phyloP scores from a whole-genome alignment of 768 basidiomycete species.

The Phylloporus arenicola region DNA sequence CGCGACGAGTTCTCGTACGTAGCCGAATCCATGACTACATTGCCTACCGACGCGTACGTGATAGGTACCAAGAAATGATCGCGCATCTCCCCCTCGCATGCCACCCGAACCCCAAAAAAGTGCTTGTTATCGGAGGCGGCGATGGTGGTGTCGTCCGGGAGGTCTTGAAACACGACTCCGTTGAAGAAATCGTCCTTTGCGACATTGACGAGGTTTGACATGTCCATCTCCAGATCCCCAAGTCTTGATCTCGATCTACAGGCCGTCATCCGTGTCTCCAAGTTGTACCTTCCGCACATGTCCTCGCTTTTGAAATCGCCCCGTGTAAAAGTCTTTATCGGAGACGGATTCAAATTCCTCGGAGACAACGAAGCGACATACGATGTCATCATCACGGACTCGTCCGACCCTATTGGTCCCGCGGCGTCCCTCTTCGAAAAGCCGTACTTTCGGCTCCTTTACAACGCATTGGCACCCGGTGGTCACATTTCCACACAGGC shows the following conservation, averaged over 20 bases:
- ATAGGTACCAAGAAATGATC: slow-evolving; percentile 98
- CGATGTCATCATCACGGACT: slow-evolving; percentile 98
- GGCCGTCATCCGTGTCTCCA: slow-evolving; percentile 95
- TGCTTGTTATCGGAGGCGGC: slow-evolving; percentile 96
- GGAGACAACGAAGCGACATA: slow-evolving; percentile 80
- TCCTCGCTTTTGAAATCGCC: slow-evolving; percentile 72
- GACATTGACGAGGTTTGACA: slow-evolving; percentile 87
- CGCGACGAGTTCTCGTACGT: slow-evolving; percentile 97
- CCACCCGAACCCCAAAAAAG: slow-evolving; percentile 93
- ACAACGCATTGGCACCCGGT: slow-evolving; percentile 83
- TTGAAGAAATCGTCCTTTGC: slow-evolving; percentile 90
- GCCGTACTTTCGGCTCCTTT: slow-evolving; percentile 92
- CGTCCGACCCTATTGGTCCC: slow-evolving; percentile 95
- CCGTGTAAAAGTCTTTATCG: slow-evolving; percentile 79
- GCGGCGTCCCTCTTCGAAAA: slow-evolving; percentile 93
- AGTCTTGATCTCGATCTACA: slow-evolving; percentile 23
- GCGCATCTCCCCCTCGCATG: slow-evolving; percentile 92
- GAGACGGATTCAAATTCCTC: slow-evolving; percentile 97
- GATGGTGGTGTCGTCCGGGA: slow-evolving; percentile 98
- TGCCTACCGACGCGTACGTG: not conserved
- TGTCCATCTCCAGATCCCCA: not conserved
- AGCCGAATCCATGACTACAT: not conserved
- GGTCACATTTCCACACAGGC: slow-evolving; percentile 95
- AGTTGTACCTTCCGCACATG: slow-evolving; percentile 92
- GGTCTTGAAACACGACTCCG: slow-evolving; percentile 87